Percentiles rank a stretch among this genome's conserved stretches.
Evolutionary conservation across 192 early-diverging fungal species (phyloP).

Genomic region (Coemansia sp.): DNA sequence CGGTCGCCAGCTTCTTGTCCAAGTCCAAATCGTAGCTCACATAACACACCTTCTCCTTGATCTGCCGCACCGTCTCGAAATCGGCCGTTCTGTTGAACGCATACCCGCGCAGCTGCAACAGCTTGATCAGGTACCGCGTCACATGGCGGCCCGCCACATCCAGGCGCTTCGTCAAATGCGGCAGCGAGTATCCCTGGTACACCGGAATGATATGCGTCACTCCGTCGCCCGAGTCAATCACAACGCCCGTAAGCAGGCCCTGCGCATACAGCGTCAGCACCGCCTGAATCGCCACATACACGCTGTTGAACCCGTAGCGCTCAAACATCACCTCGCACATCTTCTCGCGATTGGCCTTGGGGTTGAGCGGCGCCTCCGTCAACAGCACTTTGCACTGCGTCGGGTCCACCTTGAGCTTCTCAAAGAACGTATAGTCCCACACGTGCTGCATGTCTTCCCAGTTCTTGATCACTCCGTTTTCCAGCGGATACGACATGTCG

Average conservation of each 20-base stretch:
- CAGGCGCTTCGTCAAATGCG: slow-evolving; percentile 92
- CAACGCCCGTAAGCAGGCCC: slow-evolving; percentile 96
- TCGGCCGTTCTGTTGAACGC: slow-evolving; percentile 92
- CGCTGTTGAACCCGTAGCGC: slow-evolving; percentile 92
- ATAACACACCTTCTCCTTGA: slow-evolving; percentile 99
- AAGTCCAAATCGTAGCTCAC: slow-evolving; percentile 95
- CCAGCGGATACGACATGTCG: slow-evolving; percentile 98
- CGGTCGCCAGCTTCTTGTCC: slow-evolving; percentile 95
- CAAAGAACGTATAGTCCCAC: slow-evolving; percentile 97
- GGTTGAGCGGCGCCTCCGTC: slow-evolving; percentile 96
- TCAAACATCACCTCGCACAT: slow-evolving; percentile 99
- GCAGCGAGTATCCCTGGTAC: slow-evolving; percentile 94
- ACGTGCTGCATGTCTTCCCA: slow-evolving; percentile 98
- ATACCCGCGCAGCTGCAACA: slow-evolving; percentile 95
- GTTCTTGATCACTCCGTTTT: slow-evolving; percentile 96
- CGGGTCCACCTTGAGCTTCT: slow-evolving; percentile 88
- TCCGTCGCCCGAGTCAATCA: slow-evolving; percentile 97
- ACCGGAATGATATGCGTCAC: slow-evolving; percentile 96
- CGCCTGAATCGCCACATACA: slow-evolving; percentile 97
- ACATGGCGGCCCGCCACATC: slow-evolving; percentile 96
- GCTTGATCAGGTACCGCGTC: slow-evolving; percentile 90
- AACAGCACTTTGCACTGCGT: slow-evolving; percentile 87
- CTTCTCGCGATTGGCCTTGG: slow-evolving; percentile 97
- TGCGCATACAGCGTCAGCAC: slow-evolving; percentile 95
- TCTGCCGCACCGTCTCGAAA: slow-evolving; percentile 97